Evolutionary conservation across 129 eudicot species (phyloP).

Genomic region (Centella asiatica): DNA sequence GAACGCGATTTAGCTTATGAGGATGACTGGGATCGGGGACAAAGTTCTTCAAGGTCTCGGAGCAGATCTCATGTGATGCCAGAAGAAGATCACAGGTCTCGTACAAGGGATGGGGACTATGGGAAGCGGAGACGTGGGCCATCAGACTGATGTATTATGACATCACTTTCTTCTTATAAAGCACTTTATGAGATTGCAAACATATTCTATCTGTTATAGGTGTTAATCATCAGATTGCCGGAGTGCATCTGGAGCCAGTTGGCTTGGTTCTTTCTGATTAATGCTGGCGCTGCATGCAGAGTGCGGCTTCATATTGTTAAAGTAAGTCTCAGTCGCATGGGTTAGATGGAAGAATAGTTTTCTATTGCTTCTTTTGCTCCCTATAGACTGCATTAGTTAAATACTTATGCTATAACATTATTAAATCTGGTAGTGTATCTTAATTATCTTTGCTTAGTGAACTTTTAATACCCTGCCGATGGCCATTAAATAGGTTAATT

Average conservation of each 20-base stretch:
- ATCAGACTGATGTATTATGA: constrained; percentile 44
- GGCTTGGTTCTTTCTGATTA: constrained; percentile 13
- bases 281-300: constrained; percentile 27
- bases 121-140: constrained; percentile 82
- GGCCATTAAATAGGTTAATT: constrained; percentile 19
- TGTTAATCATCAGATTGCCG: constrained; percentile 2
- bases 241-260: constrained; percentile 13
- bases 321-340: constrained; percentile 59
- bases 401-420: constrained; percentile 34
- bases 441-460: constrained; percentile 35
- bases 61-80: constrained; percentile 62
- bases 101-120: constrained; percentile 87
- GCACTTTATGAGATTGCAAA: constrained; percentile 9
- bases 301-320: constrained; percentile 27
- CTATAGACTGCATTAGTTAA: constrained; percentile 19
- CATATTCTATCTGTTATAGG: constrained; percentile 15
- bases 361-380: constrained; percentile 14
- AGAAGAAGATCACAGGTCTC: constrained; percentile 72
- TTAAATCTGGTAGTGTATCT: constrained; percentile 27
- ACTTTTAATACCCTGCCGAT: constrained; percentile 22
- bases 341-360: constrained; percentile 23
- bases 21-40: constrained; percentile 86
- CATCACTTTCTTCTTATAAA: constrained; percentile 5
- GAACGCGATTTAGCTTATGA: constrained; percentile 60
- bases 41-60: constrained; percentile 66